Conservation (phyloP, 345 rosid genomes). For the Angophora floribunda region DNA sequence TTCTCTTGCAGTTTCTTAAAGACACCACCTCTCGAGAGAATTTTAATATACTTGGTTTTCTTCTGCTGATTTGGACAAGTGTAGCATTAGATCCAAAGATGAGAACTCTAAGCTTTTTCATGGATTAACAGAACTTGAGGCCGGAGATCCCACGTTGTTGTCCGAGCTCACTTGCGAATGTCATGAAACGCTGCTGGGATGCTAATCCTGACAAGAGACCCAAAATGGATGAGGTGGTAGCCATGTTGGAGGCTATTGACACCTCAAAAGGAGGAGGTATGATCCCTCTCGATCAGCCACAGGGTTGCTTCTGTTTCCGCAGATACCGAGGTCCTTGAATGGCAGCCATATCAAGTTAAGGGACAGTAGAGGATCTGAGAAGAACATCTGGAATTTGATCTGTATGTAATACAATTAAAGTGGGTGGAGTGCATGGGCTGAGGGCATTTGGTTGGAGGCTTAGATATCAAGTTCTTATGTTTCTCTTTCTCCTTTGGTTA, state of each 20-base stretch:
- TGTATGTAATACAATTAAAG: slow-evolving; percentile 7
- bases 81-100: not conserved
- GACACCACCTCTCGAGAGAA: not conserved
- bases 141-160: slow-evolving; percentile 98
- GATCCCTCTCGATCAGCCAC: slow-evolving; percentile 82
- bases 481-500: not conserved
- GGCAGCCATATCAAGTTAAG: not conserved
- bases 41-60: not conserved
- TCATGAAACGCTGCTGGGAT: slow-evolving; percentile 98
- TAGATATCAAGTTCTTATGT: not conserved
- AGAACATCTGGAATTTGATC: slow-evolving; percentile 1
- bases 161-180: slow-evolving; percentile 76
- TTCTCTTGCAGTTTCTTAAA: not conserved
- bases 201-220: slow-evolving; percentile 92
- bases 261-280: slow-evolving; percentile 94
- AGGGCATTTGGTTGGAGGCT: slow-evolving; percentile 4
- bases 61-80: not conserved
- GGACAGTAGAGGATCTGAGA: not conserved
- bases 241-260: slow-evolving; percentile 82
- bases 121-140: slow-evolving; percentile 61
- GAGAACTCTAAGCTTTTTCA: not conserved
- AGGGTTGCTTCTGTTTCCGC: slow-evolving; percentile 79
- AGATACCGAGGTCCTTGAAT: slow-evolving; percentile 67
- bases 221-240: slow-evolving; percentile 88
- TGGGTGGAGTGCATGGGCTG: not conserved